These are phyloP conservation scores for Alliaria petiolata DNA, from an alignment of 345 rosid genomes.

Conservation along the genomic window DNA sequence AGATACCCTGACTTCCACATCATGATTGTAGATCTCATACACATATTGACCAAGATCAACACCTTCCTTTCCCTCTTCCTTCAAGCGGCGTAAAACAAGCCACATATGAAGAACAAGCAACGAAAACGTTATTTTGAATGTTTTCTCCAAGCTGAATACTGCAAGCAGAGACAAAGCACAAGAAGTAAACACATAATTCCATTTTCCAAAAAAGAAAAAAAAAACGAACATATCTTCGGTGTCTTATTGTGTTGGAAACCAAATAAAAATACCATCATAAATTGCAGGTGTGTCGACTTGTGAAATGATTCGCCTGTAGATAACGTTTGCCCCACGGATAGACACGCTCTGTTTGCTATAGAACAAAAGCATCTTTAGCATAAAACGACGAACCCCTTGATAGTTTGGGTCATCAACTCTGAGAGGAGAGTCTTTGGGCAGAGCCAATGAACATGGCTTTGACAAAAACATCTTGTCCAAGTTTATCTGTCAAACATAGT, in stretches of 20 bases:
- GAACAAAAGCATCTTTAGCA: slow-evolving; percentile 67
- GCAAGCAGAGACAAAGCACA: slow-evolving; percentile 31
- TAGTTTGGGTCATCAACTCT: slow-evolving; percentile 76
- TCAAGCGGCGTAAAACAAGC: slow-evolving; percentile 78
- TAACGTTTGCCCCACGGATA: slow-evolving; percentile 81
- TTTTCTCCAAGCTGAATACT: slow-evolving; percentile 95
- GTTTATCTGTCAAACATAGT: slow-evolving; percentile 43
- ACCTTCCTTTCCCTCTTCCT: slow-evolving; percentile 90
- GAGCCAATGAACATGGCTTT: slow-evolving; percentile 83
- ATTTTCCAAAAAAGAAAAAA: neutral
- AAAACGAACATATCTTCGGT: neutral
- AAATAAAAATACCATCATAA: slow-evolving; percentile 57
- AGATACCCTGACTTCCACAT: slow-evolving; percentile 87
- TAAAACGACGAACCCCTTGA: slow-evolving; percentile 50
- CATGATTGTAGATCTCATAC: slow-evolving; percentile 92
- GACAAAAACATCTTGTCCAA: slow-evolving; percentile 79
- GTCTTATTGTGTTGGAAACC: neutral
- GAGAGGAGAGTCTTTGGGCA: slow-evolving; percentile 62
- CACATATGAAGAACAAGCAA: slow-evolving; percentile 95
- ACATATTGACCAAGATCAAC: slow-evolving; percentile 86
- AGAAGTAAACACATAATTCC: neutral
- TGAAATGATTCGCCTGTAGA: slow-evolving; percentile 53
- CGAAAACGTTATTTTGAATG: slow-evolving; percentile 73
- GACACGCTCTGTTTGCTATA: slow-evolving; percentile 89
- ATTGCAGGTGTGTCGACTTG: slow-evolving; percentile 80